phyloP scores from a whole-genome alignment of 2,329 filamentous ascomycete species.

The Aspergillus hiratsukae region DNA sequence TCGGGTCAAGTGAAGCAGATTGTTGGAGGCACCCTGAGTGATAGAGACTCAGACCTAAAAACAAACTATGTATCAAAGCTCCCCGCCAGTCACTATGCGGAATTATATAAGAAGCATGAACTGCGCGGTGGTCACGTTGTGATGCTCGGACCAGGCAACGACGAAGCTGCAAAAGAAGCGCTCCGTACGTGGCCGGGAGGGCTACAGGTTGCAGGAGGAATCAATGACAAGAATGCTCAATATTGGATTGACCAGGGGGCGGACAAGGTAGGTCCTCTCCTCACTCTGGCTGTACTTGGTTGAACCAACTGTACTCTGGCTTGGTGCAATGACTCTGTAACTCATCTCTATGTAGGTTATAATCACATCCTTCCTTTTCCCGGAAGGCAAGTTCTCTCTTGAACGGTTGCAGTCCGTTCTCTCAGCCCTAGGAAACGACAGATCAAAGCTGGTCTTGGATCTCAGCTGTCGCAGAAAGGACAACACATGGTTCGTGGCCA shows the following conservation, averaged over 20 bases:
- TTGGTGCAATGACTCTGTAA: background rate
- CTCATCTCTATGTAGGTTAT: slow-evolving; percentile 65
- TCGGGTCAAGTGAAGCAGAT: slow-evolving; percentile 98
- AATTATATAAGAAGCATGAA: slow-evolving; percentile 70
- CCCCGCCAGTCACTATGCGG: slow-evolving; percentile 74
- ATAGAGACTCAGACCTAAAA: slow-evolving; percentile 61
- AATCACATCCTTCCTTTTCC: slow-evolving; percentile 93
- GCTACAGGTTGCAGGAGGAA: slow-evolving; percentile 90
- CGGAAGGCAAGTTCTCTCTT: slow-evolving; percentile 74
- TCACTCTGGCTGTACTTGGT: slow-evolving; percentile 2
- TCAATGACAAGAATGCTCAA: slow-evolving; percentile 76
- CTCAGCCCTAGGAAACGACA: slow-evolving; percentile 66
- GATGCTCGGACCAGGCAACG: slow-evolving; percentile 88
- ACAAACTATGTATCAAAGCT: slow-evolving; percentile 91
- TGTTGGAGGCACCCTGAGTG: slow-evolving; percentile 85
- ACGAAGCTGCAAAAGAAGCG: slow-evolving; percentile 72
- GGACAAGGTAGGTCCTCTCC: slow-evolving; percentile 64
- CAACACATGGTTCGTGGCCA: slow-evolving; percentile 88
- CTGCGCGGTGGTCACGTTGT: slow-evolving; percentile 87
- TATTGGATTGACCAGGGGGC: slow-evolving; percentile 86
- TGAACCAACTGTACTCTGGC: background rate
- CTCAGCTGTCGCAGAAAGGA: slow-evolving; percentile 79
- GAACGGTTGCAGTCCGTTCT: slow-evolving; percentile 71
- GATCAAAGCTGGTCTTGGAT: slow-evolving; percentile 82
- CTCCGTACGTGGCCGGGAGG: slow-evolving; percentile 71